Evolutionary conservation across 345 rosid species (phyloP).

Genomic region (Brassica juncea): DNA sequence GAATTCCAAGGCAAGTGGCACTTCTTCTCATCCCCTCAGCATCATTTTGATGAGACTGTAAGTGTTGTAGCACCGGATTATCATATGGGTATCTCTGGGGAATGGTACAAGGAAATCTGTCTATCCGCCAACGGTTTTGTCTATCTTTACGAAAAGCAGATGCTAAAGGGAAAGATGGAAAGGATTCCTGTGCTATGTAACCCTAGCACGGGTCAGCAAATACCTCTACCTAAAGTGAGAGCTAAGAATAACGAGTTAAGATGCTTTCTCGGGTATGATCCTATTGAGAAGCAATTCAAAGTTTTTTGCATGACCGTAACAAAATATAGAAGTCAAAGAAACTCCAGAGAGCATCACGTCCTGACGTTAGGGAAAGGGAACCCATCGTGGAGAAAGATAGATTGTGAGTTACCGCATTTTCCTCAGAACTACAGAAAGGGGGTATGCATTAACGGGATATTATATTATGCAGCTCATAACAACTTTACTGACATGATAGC

Average conservation of each 20-base stretch:
- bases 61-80: neutral
- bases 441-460: neutral
- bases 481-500: neutral
- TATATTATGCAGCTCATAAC: neutral
- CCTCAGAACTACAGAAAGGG: neutral
- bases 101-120: neutral
- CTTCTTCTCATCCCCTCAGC: neutral
- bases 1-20: neutral
- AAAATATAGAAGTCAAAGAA: neutral
- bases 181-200: neutral
- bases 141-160: neutral
- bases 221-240: neutral
- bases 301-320: conserved; percentile 3
- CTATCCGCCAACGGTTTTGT: neutral
- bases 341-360: neutral
- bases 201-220: neutral
- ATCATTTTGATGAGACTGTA: neutral
- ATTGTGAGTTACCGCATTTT: neutral
- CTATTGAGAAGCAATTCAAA: neutral
- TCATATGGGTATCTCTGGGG: neutral
- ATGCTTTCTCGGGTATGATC: conserved; percentile 19
- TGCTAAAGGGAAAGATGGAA: neutral
- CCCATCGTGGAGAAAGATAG: neutral
- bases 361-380: neutral
- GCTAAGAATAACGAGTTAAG: neutral